phyloP scores from a whole-genome alignment of 768 basidiomycete species.

The Punctularia strigosozonata region DNA sequence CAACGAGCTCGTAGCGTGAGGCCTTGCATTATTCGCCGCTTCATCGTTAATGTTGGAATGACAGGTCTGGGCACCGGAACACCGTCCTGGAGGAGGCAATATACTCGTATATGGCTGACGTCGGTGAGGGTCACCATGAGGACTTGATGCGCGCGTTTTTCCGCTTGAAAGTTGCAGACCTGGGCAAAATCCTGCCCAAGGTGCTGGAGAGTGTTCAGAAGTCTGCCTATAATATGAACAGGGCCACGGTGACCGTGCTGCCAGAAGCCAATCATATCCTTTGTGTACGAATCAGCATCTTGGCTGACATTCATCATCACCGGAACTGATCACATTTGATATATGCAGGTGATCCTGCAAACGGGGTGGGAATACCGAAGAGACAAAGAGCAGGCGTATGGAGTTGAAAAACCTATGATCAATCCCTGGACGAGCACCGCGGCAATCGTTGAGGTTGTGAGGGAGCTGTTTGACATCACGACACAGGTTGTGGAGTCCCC shows the following conservation, averaged over 20 bases:
- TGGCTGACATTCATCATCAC: not conserved
- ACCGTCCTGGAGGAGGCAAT: conserved; percentile 65
- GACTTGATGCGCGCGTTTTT: conserved; percentile 83
- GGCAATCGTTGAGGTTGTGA: conserved; percentile 52
- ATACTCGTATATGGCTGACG: conserved; percentile 50
- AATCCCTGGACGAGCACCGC: conserved; percentile 79
- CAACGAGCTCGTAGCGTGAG: conserved; percentile 56
- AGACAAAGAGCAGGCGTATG: conserved; percentile 65
- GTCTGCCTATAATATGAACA: conserved; percentile 30
- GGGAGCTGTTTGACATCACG: conserved; percentile 60
- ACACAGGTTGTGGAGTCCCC: conserved; percentile 34
- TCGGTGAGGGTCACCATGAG: conserved; percentile 45
- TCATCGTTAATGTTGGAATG: not conserved
- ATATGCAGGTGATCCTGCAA: conserved; percentile 49
- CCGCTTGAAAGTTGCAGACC: conserved; percentile 48
- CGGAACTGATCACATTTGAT: not conserved
- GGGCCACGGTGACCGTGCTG: conserved; percentile 32
- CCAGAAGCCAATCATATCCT: conserved; percentile 60
- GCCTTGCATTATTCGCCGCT: conserved; percentile 2
- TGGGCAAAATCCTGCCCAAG: conserved; percentile 58
- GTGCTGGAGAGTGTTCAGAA: conserved; percentile 37
- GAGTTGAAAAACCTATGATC: conserved; percentile 56
- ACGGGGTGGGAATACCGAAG: conserved; percentile 68
- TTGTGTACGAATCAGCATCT: conserved; percentile 35
- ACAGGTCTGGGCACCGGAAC: conserved; percentile 41